A percentile compares a stretch with the other conserved stretches of the same genome.
phyloP scores from a whole-genome alignment of 495 filamentous ascomycete genomes.

The Parathielavia appendiculata region DNA sequence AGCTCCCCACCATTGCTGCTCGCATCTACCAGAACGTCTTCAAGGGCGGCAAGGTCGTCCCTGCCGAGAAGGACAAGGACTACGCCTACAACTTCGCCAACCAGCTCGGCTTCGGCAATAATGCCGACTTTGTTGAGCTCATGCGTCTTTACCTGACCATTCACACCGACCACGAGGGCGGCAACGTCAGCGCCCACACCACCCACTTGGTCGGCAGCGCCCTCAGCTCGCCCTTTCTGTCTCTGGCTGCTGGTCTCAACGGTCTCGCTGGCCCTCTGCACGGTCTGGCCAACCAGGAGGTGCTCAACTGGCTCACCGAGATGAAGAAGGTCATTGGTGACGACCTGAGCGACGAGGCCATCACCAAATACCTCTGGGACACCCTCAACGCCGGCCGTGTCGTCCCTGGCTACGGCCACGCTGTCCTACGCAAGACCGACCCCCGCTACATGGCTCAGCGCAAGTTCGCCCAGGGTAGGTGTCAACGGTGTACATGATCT shows the following conservation, averaged over 20 bases:
- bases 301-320: conserved; percentile 96
- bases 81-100: conserved; percentile 98
- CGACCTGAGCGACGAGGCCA: conserved; percentile 89
- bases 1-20: conserved; percentile 95
- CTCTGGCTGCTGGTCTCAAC: conserved; percentile 91
- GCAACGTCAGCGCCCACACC: conserved; percentile 96
- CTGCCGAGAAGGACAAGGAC: conserved; percentile 96
- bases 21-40: conserved; percentile 99
- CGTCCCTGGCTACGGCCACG: conserved; percentile 96
- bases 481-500: neutral
- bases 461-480: conserved; percentile 78
- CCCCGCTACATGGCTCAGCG: conserved; percentile 97
- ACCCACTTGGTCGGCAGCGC: conserved; percentile 96
- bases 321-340: conserved; percentile 96
- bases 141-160: conserved; percentile 98
- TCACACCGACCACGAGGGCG: conserved; percentile 98
- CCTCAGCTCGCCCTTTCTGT: conserved; percentile 95
- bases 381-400: conserved; percentile 93
- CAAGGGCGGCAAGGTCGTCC: conserved; percentile 97
- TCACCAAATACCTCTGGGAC: conserved; percentile 96
- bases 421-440: conserved; percentile 98
- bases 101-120: conserved; percentile 91
- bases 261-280: conserved; percentile 97
- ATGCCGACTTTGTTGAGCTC: conserved; percentile 96
- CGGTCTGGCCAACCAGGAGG: conserved; percentile 98